Percentiles rank a stretch among this genome's conserved stretches.
phyloP scores from a whole-genome alignment of 176 grass and related monocot genomes.

The Eleusine coracana region DNA sequence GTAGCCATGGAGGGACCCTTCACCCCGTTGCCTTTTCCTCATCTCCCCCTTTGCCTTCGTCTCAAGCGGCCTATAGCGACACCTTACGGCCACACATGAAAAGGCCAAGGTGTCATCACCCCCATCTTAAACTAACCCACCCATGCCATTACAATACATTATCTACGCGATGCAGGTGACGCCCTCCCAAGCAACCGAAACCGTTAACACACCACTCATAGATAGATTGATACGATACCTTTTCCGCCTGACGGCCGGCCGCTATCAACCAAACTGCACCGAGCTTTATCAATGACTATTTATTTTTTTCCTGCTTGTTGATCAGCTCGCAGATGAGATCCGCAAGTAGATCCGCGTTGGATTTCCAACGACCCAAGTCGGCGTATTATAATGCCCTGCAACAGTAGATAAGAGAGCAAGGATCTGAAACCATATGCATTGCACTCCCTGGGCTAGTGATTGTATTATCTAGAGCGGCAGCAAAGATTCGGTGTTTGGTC shows the following conservation, averaged over 20 bases:
- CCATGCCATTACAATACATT: background rate
- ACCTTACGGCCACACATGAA: background rate
- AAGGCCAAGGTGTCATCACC: background rate
- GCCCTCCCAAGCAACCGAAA: conserved; percentile 28
- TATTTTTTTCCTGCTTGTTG: rapidly evolving
- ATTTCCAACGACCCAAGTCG: conserved; percentile 24
- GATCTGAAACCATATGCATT: background rate
- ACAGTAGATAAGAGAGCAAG: background rate
- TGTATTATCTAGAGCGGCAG: background rate
- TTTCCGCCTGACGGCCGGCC: conserved; percentile 34
- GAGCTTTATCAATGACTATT: background rate
- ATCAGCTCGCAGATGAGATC: conserved; percentile 6
- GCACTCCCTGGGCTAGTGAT: background rate
- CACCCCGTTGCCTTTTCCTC: no score
- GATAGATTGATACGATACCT: background rate
- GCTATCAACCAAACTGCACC: conserved; percentile 12
- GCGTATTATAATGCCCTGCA: conserved; percentile 36
- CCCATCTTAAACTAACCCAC: background rate
- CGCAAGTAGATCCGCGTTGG: conserved; percentile 7
- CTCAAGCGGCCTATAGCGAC: background rate
- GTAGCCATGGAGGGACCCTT: background rate
- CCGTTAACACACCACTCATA: conserved; percentile 22
- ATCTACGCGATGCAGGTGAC: conserved; percentile 15
- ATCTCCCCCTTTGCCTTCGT: background rate
- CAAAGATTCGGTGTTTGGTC: conserved; percentile 46